Evolutionary conservation across 2,329 filamentous ascomycete species (phyloP).

Genomic region (Ophiocordyceps sinensis): DNA sequence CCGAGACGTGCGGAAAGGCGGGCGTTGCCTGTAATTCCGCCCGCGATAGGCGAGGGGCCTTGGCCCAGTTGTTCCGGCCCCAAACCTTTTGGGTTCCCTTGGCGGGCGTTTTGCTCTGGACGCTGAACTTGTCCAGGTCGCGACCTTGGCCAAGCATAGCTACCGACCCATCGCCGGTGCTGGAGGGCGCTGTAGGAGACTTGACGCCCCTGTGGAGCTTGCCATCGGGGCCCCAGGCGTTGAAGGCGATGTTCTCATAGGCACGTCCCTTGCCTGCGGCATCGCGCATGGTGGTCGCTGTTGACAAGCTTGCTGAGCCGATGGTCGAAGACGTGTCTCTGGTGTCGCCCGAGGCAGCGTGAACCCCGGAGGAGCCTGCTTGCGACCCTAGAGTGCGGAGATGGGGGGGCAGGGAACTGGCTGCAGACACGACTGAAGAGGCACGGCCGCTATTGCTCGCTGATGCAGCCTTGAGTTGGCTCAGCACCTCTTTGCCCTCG

Average conservation of each 20-base stretch:
- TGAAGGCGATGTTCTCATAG: slow-evolving; percentile 10
- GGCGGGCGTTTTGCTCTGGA: background rate
- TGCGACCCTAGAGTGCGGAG: background rate
- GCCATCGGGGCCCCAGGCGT: slow-evolving; percentile 17
- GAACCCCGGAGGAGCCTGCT: background rate
- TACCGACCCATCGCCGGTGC: slow-evolving; percentile 4
- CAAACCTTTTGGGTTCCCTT: background rate
- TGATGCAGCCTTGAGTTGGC: background rate
- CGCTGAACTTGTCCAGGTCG: background rate
- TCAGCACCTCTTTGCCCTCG: background rate
- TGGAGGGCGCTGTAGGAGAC: slow-evolving; percentile 9
- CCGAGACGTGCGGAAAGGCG: background rate
- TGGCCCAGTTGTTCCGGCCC: slow-evolving; percentile 11
- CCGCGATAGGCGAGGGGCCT: slow-evolving; percentile 3
- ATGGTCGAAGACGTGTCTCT: background rate
- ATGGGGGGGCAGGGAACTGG: background rate
- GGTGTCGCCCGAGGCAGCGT: background rate
- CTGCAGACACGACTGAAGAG: background rate
- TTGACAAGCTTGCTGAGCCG: slow-evolving; percentile 10
- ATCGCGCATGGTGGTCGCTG: slow-evolving; percentile 12
- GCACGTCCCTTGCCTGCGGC: background rate
- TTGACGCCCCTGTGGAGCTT: slow-evolving; percentile 9
- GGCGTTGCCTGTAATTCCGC: background rate
- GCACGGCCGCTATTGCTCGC: background rate
- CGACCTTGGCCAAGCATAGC: background rate